Evolutionary conservation across 2,329 filamentous ascomycete genomes (phyloP).

Genomic region (Fusarium cicatricum): DNA sequence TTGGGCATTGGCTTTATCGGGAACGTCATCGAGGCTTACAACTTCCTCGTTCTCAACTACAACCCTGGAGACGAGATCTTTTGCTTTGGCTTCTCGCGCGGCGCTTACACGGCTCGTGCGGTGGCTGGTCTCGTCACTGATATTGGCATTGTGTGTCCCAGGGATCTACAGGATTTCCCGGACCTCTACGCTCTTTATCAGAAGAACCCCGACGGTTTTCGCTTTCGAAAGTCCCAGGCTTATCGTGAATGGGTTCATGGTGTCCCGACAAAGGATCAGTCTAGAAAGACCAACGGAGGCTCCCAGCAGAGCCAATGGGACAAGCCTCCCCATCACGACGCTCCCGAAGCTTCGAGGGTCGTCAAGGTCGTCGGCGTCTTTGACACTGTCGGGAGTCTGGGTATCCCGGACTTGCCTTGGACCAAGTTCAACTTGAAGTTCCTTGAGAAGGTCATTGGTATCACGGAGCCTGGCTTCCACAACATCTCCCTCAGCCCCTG

Average conservation of each 20-base stretch:
- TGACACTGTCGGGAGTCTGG: slow-evolving; percentile 39
- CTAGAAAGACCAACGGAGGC: neutral
- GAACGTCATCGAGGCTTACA: slow-evolving; percentile 48
- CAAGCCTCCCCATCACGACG: slow-evolving; percentile 34
- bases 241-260: slow-evolving; percentile 39
- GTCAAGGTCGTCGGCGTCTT: slow-evolving; percentile 39
- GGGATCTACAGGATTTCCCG: slow-evolving; percentile 40
- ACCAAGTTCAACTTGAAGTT: slow-evolving; percentile 35
- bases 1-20: slow-evolving; percentile 42
- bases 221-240: slow-evolving; percentile 34
- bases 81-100: slow-evolving; percentile 48
- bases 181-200: slow-evolving; percentile 39
- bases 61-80: slow-evolving; percentile 44
- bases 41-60: slow-evolving; percentile 49
- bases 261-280: slow-evolving; percentile 26
- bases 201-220: slow-evolving; percentile 27
- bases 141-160: slow-evolving; percentile 40
- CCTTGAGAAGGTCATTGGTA: slow-evolving; percentile 29
- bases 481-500: slow-evolving; percentile 39
- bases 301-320: slow-evolving; percentile 24
- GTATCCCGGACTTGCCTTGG: slow-evolving; percentile 38
- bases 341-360: slow-evolving; percentile 30
- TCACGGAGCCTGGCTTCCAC: slow-evolving; percentile 34
- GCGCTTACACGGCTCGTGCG: slow-evolving; percentile 50
- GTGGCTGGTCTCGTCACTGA: slow-evolving; percentile 43